phyloP scores from a whole-genome alignment of 1,139 yeast genomes.

The Debaryomyces subglobosus region DNA sequence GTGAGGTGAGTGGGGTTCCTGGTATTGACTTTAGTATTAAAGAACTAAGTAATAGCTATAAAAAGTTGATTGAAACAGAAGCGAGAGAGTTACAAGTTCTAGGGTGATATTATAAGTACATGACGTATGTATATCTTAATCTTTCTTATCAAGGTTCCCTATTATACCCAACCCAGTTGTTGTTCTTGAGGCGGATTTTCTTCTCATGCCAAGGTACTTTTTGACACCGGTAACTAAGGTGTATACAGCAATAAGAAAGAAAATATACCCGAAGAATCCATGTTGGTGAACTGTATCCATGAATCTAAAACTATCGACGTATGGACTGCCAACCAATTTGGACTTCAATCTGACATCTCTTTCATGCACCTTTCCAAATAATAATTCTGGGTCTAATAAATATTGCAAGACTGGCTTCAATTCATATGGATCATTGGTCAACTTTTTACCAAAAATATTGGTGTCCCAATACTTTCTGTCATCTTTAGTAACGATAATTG shows the following conservation, averaged over 20 bases:
- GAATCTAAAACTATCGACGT: constrained; percentile 35
- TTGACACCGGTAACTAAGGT: constrained; percentile 2
- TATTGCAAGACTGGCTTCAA: constrained; percentile 34
- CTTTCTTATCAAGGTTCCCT: constrained; percentile 26
- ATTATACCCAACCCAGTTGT: constrained; percentile 21
- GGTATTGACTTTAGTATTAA: constrained; percentile 32
- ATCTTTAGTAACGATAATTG: constrained; percentile 36
- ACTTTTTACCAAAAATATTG: constrained; percentile 28
- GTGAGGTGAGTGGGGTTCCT: constrained; percentile 50
- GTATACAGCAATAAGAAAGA: constrained; percentile 18
- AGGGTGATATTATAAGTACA: constrained; percentile 12
- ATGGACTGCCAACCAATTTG: constrained; percentile 50
- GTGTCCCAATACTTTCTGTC: constrained; percentile 38
- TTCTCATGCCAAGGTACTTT: constrained; percentile 10
- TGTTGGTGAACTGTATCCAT: constrained; percentile 49
- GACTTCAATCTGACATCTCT: constrained; percentile 15
- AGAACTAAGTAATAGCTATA: constrained; percentile 43
- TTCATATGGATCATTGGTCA: constrained; percentile 33
- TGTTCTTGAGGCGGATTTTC: constrained; percentile 4
- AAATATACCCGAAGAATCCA: constrained; percentile 49
- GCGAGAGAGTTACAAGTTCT: constrained; percentile 40
- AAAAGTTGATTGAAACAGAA: constrained; percentile 43
- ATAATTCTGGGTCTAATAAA: constrained; percentile 34
- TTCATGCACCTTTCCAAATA: constrained; percentile 11
- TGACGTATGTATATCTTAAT: constrained; percentile 12